Evolutionary conservation across 345 rosid genomes (phyloP).

Genomic region (Combretum micranthum): DNA sequence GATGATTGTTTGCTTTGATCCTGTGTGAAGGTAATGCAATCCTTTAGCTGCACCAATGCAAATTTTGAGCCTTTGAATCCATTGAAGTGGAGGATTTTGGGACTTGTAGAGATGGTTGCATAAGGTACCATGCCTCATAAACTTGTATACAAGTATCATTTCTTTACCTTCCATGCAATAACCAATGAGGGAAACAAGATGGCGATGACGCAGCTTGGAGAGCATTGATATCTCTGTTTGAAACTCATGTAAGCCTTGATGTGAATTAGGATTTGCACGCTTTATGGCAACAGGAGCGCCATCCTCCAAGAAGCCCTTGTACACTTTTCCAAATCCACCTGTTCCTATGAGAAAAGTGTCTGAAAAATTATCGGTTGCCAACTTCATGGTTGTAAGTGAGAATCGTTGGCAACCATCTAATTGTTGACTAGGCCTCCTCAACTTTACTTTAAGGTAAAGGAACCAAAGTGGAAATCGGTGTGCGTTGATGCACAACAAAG

Average conservation of each 20-base stretch:
- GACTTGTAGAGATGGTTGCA: constrained; percentile 20
- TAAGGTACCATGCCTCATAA: constrained; percentile 21
- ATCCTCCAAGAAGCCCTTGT: constrained; percentile 21
- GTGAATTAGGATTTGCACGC: constrained; percentile 26
- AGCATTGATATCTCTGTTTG: constrained; percentile 34
- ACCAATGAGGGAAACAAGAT: constrained; percentile 35
- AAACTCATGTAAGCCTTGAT: constrained; percentile 33
- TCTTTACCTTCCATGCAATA: constrained; percentile 30
- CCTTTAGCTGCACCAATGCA: constrained; percentile 37
- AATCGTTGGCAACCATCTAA: constrained; percentile 16
- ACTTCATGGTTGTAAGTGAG: constrained; percentile 22
- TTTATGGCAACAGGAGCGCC: constrained; percentile 29
- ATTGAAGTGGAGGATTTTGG: constrained; percentile 17
- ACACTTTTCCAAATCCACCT: constrained; percentile 35
- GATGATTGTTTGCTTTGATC: constrained; percentile 13
- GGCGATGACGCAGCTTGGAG: constrained; percentile 26
- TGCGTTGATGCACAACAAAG: not conserved
- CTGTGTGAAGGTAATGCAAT: constrained; percentile 25
- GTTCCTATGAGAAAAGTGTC: constrained; percentile 20
- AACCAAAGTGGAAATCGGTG: not conserved
- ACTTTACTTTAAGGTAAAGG: no score
- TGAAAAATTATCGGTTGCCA: constrained; percentile 23
- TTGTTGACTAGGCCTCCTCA: not conserved
- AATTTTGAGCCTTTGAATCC: constrained; percentile 33
- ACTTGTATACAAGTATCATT: constrained; percentile 41